Evolutionary conservation across 2,329 filamentous ascomycete genomes (phyloP).

Genomic region (Balansia obtecta): DNA sequence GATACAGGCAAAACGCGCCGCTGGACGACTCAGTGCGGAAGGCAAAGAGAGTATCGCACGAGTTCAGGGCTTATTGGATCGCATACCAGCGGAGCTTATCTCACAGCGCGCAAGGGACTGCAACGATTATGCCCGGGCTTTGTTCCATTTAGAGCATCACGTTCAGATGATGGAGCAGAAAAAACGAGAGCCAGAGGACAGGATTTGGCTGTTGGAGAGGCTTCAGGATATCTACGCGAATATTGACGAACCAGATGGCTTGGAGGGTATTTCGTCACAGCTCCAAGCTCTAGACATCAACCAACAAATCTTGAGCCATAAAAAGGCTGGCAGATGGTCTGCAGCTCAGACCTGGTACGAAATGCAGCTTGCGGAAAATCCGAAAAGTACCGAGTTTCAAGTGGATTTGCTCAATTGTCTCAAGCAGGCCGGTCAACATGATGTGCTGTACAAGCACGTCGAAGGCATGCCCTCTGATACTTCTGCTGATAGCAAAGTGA

Average conservation of each 20-base stretch:
- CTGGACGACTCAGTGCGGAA: conserved; percentile 15
- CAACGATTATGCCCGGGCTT: conserved; percentile 78
- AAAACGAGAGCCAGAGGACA: conserved; percentile 35
- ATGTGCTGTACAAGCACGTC: conserved; percentile 76
- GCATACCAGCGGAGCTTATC: conserved; percentile 62
- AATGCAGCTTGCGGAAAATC: conserved; percentile 69
- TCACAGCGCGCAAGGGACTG: conserved; percentile 85
- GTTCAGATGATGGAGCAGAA: conserved; percentile 42
- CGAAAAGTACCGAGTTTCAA: conserved; percentile 65
- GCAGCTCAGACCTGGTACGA: conserved; percentile 98
- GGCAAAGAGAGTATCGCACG: conserved; percentile 37
- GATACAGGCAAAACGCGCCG: conserved; percentile 58
- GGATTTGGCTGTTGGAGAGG: conserved; percentile 58
- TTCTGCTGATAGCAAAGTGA: conserved; percentile 46
- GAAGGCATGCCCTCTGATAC: conserved; percentile 54
- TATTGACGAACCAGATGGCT: conserved; percentile 93
- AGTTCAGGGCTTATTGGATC: conserved; percentile 38
- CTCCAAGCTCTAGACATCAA: conserved; percentile 80
- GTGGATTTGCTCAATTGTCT: conserved; percentile 76
- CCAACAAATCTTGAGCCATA: conserved; percentile 84
- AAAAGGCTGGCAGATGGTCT: conserved; percentile 86
- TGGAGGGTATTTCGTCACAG: conserved; percentile 86
- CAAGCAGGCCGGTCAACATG: conserved; percentile 90
- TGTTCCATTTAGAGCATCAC: conserved; percentile 92
- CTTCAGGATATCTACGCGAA: conserved; percentile 92